Base-by-base conservation (phyloP, 1,284 basidiomycete species). In the Cutaneotrichosporon sp. region DNA sequence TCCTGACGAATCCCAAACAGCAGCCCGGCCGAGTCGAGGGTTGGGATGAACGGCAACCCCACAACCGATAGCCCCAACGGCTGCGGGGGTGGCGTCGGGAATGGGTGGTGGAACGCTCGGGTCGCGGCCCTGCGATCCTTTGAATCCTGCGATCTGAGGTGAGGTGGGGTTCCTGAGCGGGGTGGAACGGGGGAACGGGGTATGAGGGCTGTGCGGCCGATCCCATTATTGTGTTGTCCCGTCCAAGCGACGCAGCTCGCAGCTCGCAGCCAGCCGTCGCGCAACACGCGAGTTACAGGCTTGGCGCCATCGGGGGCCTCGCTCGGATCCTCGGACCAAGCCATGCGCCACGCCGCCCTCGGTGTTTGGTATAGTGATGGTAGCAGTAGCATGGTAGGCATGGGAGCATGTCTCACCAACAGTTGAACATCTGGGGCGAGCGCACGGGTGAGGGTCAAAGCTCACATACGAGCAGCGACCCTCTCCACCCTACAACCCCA, bases 1-100 rank as follows among this genome's bases (percentile, higher is more conserved):
- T 11, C 11, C 45, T 24, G 45, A 27, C 25, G 11, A 47, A 47
- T 24, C 4, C 4, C 45, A 47, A 13, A 4, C 4, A 29, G 29
- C 9, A 29, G 29, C 9, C 29, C 29, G 29, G 29, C 29, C 29
- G 29, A 29, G 29, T 29, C 29, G 29, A 29, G 29, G 29, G 14
- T 47, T 14, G 45, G n/a, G 8, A 7, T 42, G 29, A 5, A 29
- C 45, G 24, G 24, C 1, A 50, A 29, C 47, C 47, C 47, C 47
- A 50, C 47, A 50, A 18, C 47, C 47, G 47, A 50, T 50, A 31
- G 14, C 38, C 38, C 38, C 18, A 25, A 47, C 14, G 5, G 25
- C 4, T 29, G 47, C 27, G 47, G 47, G 47, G 47, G 27, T 50
- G 47, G 47, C 47, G 27, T 50, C 47, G 47, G 47, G 47, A 27